These are phyloP conservation scores for Hypseocharis bilobata DNA, from an alignment of 441 rosid species.

Conservation along the genomic window DNA sequence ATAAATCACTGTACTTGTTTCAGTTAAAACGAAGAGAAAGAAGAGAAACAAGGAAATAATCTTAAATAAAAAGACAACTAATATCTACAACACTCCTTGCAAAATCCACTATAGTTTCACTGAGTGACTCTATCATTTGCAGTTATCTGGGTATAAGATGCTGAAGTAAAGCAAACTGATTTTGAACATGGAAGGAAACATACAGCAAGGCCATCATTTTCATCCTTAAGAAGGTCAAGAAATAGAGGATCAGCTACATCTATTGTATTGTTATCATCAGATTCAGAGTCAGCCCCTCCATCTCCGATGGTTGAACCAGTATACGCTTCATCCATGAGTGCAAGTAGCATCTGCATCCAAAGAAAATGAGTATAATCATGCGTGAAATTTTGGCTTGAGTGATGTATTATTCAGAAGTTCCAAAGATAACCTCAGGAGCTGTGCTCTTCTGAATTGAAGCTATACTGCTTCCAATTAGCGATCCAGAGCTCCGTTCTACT, in stretches of 20 bases:
- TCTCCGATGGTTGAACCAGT: slow-evolving; percentile 87
- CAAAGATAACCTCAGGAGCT: slow-evolving; percentile 72
- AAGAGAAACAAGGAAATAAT: neutral
- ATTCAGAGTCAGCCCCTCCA: slow-evolving; percentile 83
- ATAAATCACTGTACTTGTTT: neutral
- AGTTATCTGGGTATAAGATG: slow-evolving; percentile 11
- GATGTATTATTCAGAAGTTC: slow-evolving; percentile 17
- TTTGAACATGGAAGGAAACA: slow-evolving; percentile 22
- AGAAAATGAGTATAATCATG: slow-evolving; percentile 19
- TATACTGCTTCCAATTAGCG: slow-evolving; percentile 79
- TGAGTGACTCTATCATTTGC: slow-evolving; percentile 4
- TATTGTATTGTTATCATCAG: slow-evolving; percentile 72
- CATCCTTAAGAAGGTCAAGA: slow-evolving; percentile 93
- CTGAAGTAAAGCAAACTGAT: slow-evolving; percentile 1
- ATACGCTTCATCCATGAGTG: slow-evolving; percentile 98
- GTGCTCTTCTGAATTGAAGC: slow-evolving; percentile 86
- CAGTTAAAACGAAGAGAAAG: neutral
- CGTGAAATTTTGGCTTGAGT: slow-evolving; percentile 15
- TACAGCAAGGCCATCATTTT: slow-evolving; percentile 91
- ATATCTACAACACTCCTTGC: neutral
- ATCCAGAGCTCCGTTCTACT: slow-evolving; percentile 78
- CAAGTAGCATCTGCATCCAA: slow-evolving; percentile 75
- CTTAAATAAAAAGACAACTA: neutral
- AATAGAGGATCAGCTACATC: slow-evolving; percentile 79
- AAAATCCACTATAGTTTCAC: neutral